Evolutionary conservation across 257 asterid genomes (phyloP).

Genomic region (Solanum appendiculatum): DNA sequence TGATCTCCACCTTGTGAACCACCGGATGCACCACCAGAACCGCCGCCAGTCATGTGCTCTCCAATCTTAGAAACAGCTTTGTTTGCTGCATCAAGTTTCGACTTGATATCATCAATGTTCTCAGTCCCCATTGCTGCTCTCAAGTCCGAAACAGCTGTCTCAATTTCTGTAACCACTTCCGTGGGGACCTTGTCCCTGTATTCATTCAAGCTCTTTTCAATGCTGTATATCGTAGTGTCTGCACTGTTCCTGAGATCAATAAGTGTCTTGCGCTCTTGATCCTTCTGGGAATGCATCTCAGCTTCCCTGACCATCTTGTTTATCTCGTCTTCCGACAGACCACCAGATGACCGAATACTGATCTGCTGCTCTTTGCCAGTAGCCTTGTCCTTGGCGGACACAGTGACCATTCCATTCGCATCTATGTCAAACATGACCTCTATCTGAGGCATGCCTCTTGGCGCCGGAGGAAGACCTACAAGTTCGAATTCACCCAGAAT

Average conservation of each 20-base stretch:
- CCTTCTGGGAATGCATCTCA: constrained; percentile 57
- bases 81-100: constrained; percentile 62
- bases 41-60: constrained; percentile 57
- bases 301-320: constrained; percentile 82
- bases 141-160: constrained; percentile 50
- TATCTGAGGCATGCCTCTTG: constrained; percentile 77
- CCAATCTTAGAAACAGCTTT: constrained; percentile 77
- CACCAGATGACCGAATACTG: constrained; percentile 69
- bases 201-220: constrained; percentile 62
- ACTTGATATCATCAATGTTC: constrained; percentile 43
- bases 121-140: constrained; percentile 39
- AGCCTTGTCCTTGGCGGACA: constrained; percentile 80
- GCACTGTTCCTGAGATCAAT: constrained; percentile 58
- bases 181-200: constrained; percentile 60
- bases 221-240: constrained; percentile 59
- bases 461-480: constrained; percentile 72
- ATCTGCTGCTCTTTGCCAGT: constrained; percentile 74
- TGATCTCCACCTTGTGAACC: constrained; percentile 55
- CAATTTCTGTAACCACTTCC: constrained; percentile 52
- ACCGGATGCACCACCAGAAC: constrained; percentile 24
- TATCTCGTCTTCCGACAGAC: constrained; percentile 64
- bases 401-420: constrained; percentile 79
- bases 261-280: constrained; percentile 50
- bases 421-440: constrained; percentile 85
- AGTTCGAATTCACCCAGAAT: constrained; percentile 75